phyloP scores from a whole-genome alignment of 2,329 filamentous ascomycete genomes.

The Colletotrichum australisinense region DNA sequence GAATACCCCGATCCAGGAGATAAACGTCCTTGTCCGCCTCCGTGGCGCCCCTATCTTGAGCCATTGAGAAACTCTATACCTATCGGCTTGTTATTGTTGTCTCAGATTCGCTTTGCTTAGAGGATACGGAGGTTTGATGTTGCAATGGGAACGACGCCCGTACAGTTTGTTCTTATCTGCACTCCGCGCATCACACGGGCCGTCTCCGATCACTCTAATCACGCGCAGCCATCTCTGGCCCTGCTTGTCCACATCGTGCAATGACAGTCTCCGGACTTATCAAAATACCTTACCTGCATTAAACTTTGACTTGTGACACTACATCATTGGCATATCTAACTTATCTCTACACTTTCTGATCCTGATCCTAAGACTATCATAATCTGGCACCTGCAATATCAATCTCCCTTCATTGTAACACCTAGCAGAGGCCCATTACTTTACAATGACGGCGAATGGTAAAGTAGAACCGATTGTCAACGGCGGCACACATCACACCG shows the following conservation, averaged over 20 bases:
- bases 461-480: not conserved
- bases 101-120: not conserved
- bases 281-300: not conserved
- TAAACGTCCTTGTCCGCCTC: not conserved
- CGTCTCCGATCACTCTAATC: not conserved
- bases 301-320: not conserved
- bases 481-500: not conserved
- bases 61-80: not conserved
- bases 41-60: not conserved
- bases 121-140: not conserved
- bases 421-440: not conserved
- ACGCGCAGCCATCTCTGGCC: not conserved
- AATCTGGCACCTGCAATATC: not conserved
- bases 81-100: not conserved
- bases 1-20: not conserved
- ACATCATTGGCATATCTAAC: not conserved
- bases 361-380: not conserved
- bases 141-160: not conserved
- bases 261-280: no score
- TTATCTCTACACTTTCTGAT: not conserved
- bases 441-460: not conserved
- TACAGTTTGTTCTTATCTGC: not conserved
- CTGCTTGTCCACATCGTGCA: no score
- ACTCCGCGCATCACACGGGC: not conserved
- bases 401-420: no score